Evolutionary conservation across 768 basidiomycete species (phyloP).

Genomic region (Serendipita sp.): DNA sequence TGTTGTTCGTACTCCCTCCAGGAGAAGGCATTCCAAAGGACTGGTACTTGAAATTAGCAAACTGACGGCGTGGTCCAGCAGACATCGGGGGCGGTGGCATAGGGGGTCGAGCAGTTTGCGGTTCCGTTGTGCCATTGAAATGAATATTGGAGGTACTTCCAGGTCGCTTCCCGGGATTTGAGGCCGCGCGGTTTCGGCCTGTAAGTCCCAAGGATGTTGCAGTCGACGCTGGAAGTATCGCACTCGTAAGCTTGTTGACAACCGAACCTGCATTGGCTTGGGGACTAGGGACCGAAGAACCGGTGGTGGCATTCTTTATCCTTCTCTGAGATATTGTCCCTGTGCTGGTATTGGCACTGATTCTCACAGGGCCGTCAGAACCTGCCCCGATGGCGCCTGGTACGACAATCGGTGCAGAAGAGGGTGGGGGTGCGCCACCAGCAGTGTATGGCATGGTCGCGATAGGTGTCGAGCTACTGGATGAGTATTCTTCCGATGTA

Average conservation of each 20-base stretch:
- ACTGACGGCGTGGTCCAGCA: constrained; percentile 18
- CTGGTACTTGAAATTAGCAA: constrained; percentile 12
- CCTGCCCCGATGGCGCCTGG: constrained; percentile 8
- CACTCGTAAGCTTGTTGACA: background rate
- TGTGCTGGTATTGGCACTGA: constrained; percentile 41
- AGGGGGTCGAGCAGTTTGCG: background rate
- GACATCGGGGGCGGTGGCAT: background rate
- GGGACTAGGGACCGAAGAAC: constrained; percentile 16
- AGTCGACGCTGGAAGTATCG: constrained; percentile 11
- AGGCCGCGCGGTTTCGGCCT: constrained; percentile 14
- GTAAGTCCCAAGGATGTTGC: constrained; percentile 23
- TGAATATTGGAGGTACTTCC: constrained; percentile 14
- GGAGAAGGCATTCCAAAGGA: constrained; percentile 1
- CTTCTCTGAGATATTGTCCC: constrained; percentile 58
- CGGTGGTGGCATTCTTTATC: constrained; percentile 46
- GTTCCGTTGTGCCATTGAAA: background rate
- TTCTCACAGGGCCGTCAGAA: constrained; percentile 19
- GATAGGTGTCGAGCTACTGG: background rate
- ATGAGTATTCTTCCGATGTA: background rate
- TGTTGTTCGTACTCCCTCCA: background rate
- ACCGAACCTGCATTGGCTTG: background rate
- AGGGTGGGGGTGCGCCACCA: constrained; percentile 7
- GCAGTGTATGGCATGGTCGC: constrained; percentile 4
- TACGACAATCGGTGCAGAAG: constrained; percentile 5
- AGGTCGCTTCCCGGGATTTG: constrained; percentile 20